A percentile compares a stretch with the other conserved stretches of the same genome.
These are phyloP conservation scores for Phytophthora sp. DNA, from an alignment of 352 stramenopile species.

Conservation along the genomic window DNA sequence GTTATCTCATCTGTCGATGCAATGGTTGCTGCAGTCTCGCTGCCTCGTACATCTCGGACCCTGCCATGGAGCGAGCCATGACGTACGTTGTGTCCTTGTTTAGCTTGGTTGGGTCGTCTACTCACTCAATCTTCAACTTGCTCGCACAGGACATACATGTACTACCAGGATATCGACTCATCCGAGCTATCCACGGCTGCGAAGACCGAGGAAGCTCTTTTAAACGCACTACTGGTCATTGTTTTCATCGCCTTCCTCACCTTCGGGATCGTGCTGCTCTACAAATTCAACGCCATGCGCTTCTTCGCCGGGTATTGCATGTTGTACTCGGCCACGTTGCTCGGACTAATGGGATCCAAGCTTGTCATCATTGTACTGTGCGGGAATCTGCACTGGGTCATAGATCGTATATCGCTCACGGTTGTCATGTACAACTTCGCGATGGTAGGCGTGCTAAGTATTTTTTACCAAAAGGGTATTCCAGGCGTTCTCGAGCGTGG, in stretches of 20 bases:
- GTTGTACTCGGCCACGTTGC: conserved; percentile 70
- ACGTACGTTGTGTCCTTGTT: conserved; percentile 36
- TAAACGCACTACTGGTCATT: conserved; percentile 86
- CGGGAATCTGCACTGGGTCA: conserved; percentile 48
- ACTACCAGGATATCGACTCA: conserved; percentile 75
- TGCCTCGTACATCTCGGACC: conserved; percentile 53
- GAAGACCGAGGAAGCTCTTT: conserved; percentile 64
- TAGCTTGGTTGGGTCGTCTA: neutral
- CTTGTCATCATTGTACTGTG: conserved; percentile 73
- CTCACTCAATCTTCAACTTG: no score
- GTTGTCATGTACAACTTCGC: conserved; percentile 92
- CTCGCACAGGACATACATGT: conserved; percentile 70
- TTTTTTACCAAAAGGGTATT: conserved; percentile 90
- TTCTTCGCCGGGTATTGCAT: conserved; percentile 82
- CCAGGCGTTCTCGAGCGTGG: conserved; percentile 81
- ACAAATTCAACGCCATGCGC: conserved; percentile 85
- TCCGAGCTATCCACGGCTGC: conserved; percentile 41
- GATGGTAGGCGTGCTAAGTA: conserved; percentile 80
- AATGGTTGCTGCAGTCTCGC: conserved; percentile 40
- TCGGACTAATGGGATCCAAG: conserved; percentile 75
- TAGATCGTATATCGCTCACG: conserved; percentile 56
- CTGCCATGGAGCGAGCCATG: conserved; percentile 57
- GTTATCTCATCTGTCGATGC: neutral
- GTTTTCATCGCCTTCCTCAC: conserved; percentile 79
- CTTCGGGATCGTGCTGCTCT: conserved; percentile 82